phyloP scores from a whole-genome alignment of 192 early-diverging fungal species.

The Gryganskiella cystojenkinii region DNA sequence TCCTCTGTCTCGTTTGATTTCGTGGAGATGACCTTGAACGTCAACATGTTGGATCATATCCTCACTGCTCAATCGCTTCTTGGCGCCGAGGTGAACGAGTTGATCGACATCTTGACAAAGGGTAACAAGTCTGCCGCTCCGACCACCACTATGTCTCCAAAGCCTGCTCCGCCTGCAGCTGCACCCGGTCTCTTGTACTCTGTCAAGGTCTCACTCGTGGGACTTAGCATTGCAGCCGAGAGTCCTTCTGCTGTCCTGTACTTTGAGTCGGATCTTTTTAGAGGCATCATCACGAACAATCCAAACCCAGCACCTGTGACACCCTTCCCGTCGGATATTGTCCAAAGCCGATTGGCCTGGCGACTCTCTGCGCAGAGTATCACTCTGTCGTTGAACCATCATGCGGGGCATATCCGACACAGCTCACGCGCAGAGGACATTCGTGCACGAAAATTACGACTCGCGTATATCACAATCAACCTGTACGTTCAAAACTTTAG shows the following conservation, averaged over 20 bases:
- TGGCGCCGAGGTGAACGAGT: constrained; percentile 79
- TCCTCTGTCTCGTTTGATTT: constrained; percentile 66
- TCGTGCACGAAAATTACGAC: constrained; percentile 53
- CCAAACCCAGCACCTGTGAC: constrained; percentile 23
- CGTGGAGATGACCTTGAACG: constrained; percentile 64
- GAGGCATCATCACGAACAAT: constrained; percentile 69
- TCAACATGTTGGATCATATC: constrained; percentile 81
- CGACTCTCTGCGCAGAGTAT: constrained; percentile 64
- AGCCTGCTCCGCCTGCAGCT: neutral
- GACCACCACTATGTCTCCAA: neutral
- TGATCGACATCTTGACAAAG: constrained; percentile 70
- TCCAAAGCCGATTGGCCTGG: constrained; percentile 55
- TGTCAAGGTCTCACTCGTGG: constrained; percentile 69
- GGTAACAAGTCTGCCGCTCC: constrained; percentile 27
- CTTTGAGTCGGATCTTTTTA: constrained; percentile 70
- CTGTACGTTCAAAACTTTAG: constrained; percentile 69
- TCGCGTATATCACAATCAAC: constrained; percentile 75
- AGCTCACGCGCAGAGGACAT: constrained; percentile 49
- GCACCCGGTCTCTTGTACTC: constrained; percentile 56
- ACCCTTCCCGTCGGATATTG: constrained; percentile 12
- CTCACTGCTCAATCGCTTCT: constrained; percentile 80
- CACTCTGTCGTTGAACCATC: constrained; percentile 67
- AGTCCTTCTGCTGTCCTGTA: constrained; percentile 67
- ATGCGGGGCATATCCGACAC: constrained; percentile 40
- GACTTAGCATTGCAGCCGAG: constrained; percentile 67